These are phyloP conservation scores for Murraya koenigii DNA, from an alignment of 345 rosid species.

Conservation along the genomic window DNA sequence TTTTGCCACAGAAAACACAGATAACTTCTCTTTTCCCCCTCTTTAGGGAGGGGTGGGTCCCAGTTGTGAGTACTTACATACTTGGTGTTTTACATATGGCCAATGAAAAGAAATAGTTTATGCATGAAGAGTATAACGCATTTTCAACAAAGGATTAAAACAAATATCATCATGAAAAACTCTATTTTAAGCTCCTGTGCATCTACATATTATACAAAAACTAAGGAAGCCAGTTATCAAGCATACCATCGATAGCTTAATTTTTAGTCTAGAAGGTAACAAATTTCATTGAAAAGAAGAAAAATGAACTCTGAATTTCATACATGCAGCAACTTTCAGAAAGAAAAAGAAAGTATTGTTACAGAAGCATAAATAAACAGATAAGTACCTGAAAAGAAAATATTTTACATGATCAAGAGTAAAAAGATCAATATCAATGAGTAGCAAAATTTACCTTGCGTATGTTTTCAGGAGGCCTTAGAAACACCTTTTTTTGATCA, in stretches of 20 bases:
- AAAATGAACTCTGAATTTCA: background rate
- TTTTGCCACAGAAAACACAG: background rate
- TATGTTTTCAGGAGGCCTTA: slow-evolving; percentile 65
- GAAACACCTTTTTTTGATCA: slow-evolving; percentile 75
- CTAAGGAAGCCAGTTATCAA: background rate
- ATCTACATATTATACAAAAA: background rate
- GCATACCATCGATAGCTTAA: background rate
- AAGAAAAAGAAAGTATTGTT: background rate
- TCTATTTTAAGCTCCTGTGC: background rate
- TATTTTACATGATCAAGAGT: background rate
- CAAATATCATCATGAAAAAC: background rate
- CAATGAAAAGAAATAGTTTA: background rate
- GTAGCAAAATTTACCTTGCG: slow-evolving; percentile 58
- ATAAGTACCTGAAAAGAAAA: background rate
- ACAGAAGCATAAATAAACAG: background rate
- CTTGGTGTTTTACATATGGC: background rate
- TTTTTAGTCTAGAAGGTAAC: background rate
- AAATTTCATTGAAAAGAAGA: background rate
- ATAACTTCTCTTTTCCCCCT: background rate
- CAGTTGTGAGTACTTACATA: background rate
- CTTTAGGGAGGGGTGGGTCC: background rate
- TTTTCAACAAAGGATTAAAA: background rate
- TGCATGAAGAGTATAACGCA: background rate
- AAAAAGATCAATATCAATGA: background rate
- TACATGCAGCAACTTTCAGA: background rate